Evolutionary conservation across 1,284 basidiomycete species (phyloP).

Genomic region (Tylopilus sp.): DNA sequence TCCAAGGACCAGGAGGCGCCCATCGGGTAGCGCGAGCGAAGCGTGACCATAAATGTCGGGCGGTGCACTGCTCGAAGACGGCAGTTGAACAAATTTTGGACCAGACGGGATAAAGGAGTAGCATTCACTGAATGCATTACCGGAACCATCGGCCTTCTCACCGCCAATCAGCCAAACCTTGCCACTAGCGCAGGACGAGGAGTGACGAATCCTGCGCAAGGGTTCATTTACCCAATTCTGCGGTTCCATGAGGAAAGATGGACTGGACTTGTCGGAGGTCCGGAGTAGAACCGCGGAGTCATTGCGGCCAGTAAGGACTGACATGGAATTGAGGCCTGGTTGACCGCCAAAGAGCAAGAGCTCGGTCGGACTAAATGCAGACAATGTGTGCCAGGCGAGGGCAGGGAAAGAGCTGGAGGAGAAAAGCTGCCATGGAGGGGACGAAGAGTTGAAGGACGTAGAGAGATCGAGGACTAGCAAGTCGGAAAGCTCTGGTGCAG

Average conservation of each 20-base stretch:
- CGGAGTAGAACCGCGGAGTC: constrained; percentile 66
- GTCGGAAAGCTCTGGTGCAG: constrained; percentile 70
- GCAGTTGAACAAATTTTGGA: constrained; percentile 53
- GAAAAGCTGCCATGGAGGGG: constrained; percentile 65
- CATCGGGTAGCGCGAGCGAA: constrained; percentile 63
- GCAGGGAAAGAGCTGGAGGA: constrained; percentile 50
- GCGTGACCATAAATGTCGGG: constrained; percentile 68
- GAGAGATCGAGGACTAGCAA: constrained; percentile 66
- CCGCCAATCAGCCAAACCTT: constrained; percentile 65
- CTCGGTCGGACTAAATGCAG: constrained; percentile 52
- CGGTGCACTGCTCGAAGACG: constrained; percentile 52
- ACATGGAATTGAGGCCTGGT: constrained; percentile 55
- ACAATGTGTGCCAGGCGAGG: constrained; percentile 79
- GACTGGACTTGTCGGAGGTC: constrained; percentile 36
- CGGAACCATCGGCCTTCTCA: constrained; percentile 73
- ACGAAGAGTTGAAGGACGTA: constrained; percentile 50
- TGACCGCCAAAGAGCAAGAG: constrained; percentile 74
- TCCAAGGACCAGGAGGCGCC: constrained; percentile 71
- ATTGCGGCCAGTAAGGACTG: constrained; percentile 46
- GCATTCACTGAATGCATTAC: constrained; percentile 55
- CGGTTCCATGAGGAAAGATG: constrained; percentile 48
- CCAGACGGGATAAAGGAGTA: constrained; percentile 58
- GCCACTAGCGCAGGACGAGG: constrained; percentile 47
- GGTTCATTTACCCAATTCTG: constrained; percentile 65
- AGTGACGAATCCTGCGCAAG: constrained; percentile 68